Evolutionary conservation across 129 eudicot genomes (phyloP), one percentile per base, ranked within the genome.

Genomic region (Pittosporum tobira): DNA sequence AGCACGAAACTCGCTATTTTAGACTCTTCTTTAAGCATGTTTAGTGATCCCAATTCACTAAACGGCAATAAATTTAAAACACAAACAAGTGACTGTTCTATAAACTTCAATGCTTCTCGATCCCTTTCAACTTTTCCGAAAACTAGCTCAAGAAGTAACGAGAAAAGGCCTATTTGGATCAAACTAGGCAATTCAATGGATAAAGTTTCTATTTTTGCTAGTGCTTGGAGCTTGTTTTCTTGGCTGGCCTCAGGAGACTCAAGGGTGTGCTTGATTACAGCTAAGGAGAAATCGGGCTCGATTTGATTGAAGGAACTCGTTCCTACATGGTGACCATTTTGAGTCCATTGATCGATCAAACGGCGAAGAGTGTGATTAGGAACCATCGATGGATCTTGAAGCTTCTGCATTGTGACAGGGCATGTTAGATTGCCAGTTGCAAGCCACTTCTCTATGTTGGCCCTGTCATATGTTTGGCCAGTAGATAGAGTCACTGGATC

Each of bases 401-500:
- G 83, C 45, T 40, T 60, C 66, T 64, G 76, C 76, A 68, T 69
- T 68, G 83, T 73, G 26, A 64, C 76, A 15, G 83, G 83, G 30
- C 83, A 78, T 1, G 79, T 78, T 24, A 36, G 14, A 14, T 73
- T 68, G 6, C 83, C 83, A 2, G 40, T 19, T n/a, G 69, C 16
- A 8, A 78, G 18, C 83, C 83, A 78, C 23, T 47, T 59, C 27
- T 64, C 58, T 6, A 78, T 78, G 61, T 51, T 63, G 22, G 70
- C 38, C 36, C 83, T 52, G 37, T 78, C 83, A 42, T 73, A 78
- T 0, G 83, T 78, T 31, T 73, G 79, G 21, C 83, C 83, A 34
- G 83, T 78, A 49, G 57, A 73, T 1, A 78, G 70, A 6, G 69
- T 78, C 11, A 78, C 83, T 0, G 83, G 83, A 69, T 73, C 79